Percentiles rank a stretch among this genome's conserved stretches.
Evolutionary conservation across 108 stramenopile genomes (phyloP).

Genomic region (Pinguiococcus pyrenoidosus): DNA sequence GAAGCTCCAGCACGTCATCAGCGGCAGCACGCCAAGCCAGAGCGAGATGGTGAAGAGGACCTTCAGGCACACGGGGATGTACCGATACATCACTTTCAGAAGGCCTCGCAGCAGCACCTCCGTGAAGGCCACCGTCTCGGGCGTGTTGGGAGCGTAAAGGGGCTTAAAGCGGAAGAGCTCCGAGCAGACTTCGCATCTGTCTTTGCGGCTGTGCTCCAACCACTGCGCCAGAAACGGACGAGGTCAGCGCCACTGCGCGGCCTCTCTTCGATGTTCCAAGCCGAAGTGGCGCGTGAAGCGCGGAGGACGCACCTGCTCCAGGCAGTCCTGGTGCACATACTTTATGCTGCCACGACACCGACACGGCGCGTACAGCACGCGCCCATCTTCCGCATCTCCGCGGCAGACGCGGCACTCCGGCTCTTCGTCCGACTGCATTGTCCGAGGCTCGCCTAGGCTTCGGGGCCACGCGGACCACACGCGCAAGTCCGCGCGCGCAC

Average conservation of each 20-base stretch:
- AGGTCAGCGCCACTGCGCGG: too few species aligned
- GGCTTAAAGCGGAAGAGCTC: constrained; percentile 10
- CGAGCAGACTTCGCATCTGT: constrained; percentile 27
- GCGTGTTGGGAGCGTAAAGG: constrained; percentile 18
- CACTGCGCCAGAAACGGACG: too few species aligned
- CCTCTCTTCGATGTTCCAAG: too few species aligned
- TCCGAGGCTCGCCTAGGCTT: too few species aligned
- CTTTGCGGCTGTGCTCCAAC: constrained; percentile 30
- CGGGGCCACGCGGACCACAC: too few species aligned
- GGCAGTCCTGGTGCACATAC: constrained; percentile 29
- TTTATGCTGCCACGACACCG: not conserved
- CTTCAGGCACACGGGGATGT: constrained; percentile 58
- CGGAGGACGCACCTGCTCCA: too few species aligned
- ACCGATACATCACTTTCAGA: constrained; percentile 46
- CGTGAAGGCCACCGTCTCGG: constrained; percentile 1
- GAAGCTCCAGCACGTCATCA: constrained; percentile 63
- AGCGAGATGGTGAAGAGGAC: constrained; percentile 42
- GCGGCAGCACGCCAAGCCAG: constrained; percentile 67
- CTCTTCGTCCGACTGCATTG: too few species aligned
- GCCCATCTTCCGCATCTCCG: not conserved
- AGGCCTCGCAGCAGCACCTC: constrained; percentile 36
- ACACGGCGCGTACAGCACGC: not conserved
- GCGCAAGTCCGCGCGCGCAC: too few species aligned
- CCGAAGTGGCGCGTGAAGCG: too few species aligned
- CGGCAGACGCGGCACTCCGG: constrained; percentile 9